Percentiles rank a stretch among this genome's conserved stretches.
Evolutionary conservation across 1,139 yeast genomes (phyloP).

Genomic region (Suhomyces ambrosiae): DNA sequence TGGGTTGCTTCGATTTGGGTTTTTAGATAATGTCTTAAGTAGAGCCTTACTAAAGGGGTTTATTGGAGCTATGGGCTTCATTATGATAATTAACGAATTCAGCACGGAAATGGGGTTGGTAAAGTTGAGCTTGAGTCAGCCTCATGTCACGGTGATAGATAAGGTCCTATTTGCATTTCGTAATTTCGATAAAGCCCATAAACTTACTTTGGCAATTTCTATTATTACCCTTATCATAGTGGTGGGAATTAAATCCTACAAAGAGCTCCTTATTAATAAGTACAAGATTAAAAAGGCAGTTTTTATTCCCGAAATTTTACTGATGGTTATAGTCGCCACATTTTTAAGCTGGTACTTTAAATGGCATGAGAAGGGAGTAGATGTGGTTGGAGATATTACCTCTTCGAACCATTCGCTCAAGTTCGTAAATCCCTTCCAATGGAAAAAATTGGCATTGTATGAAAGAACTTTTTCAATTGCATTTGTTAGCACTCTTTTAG

Average conservation of each 20-base stretch:
- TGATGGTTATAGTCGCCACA: constrained; percentile 36
- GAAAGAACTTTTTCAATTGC: constrained; percentile 31
- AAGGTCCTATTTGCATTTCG: constrained; percentile 24
- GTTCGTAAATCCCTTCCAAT: constrained; percentile 28
- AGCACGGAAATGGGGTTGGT: constrained; percentile 33
- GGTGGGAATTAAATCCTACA: constrained; percentile 23
- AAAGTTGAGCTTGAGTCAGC: constrained; percentile 21
- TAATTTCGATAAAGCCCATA: constrained; percentile 22
- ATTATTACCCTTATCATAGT: constrained; percentile 26
- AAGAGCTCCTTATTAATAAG: constrained; percentile 21
- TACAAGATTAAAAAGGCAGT: constrained; percentile 23
- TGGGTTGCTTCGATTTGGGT: constrained; percentile 35
- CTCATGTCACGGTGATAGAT: constrained; percentile 28
- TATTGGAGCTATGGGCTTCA: constrained; percentile 39
- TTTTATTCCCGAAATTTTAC: constrained; percentile 35
- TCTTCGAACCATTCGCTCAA: constrained; percentile 11
- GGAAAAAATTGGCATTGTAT: constrained; percentile 22
- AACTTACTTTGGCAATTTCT: constrained; percentile 25
- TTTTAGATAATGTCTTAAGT: constrained; percentile 34
- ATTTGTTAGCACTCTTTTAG: constrained; percentile 34
- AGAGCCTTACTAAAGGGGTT: constrained; percentile 38
- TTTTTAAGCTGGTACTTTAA: constrained; percentile 23
- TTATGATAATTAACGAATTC: constrained; percentile 37
- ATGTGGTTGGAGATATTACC: constrained; percentile 30
- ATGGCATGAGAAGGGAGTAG: constrained; percentile 33